phyloP scores from a whole-genome alignment of 768 basidiomycete species.

The Lentinula raphanica region DNA sequence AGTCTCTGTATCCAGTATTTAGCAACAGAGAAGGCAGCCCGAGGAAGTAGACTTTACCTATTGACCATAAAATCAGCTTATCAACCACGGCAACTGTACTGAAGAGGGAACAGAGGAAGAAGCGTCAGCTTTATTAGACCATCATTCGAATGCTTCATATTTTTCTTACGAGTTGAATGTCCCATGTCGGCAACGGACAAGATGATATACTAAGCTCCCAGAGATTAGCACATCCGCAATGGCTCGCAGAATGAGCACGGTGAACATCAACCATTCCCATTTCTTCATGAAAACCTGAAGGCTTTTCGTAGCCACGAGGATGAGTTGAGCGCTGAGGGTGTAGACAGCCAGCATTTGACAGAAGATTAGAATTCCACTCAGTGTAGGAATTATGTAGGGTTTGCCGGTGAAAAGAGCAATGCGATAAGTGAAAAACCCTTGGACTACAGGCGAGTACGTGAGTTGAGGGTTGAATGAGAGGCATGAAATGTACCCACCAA shows the following conservation, averaged over 20 bases:
- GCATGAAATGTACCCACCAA: neutral
- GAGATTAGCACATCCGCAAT: neutral
- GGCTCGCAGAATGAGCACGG: neutral
- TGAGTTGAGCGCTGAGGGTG: neutral
- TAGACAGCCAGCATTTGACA: neutral
- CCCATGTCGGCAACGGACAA: neutral
- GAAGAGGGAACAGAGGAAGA: neutral
- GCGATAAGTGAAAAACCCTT: neutral
- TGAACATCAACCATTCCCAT: conserved; percentile 2
- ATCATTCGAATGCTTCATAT: neutral
- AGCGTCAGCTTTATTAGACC: too few relatives aligned
- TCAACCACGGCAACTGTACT: neutral
- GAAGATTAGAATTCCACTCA: neutral
- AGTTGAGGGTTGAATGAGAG: neutral
- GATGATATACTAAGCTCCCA: neutral
- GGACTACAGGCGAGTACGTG: neutral
- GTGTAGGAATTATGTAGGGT: neutral
- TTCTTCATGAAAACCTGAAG: neutral
- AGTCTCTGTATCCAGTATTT: neutral
- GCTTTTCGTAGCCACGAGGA: neutral
- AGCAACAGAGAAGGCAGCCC: too few relatives aligned
- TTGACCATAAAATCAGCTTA: neutral
- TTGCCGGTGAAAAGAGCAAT: neutral
- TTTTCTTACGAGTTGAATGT: neutral
- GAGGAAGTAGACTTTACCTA: neutral